Evolutionary conservation across 257 asterid species (phyloP).

Genomic region (Forsythia viridissima): DNA sequence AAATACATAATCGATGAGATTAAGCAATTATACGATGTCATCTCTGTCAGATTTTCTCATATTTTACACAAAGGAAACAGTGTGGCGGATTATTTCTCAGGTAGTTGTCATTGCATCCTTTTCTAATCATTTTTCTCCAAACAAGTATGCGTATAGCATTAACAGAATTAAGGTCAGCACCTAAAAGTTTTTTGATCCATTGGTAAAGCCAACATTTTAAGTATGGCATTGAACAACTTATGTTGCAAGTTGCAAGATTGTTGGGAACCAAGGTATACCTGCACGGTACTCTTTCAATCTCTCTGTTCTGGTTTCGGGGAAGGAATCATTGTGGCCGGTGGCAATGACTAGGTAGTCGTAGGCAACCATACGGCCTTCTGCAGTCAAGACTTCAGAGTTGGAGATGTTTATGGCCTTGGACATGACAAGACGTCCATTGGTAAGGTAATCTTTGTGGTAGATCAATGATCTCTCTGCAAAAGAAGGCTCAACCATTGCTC

Average conservation of each 20-base stretch:
- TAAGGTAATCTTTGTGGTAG: constrained; percentile 77
- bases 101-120: too few species aligned
- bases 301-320: constrained; percentile 48
- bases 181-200: background rate
- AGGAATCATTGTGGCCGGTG: constrained; percentile 66
- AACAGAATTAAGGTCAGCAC: background rate
- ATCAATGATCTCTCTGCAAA: constrained; percentile 73
- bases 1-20: too few species aligned
- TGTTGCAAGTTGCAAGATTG: background rate
- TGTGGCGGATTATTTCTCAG: too few species aligned
- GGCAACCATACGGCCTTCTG: constrained; percentile 51
- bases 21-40: too few species aligned
- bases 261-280: constrained; percentile 34
- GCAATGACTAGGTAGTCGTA: constrained; percentile 87
- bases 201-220: background rate
- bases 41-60: too few species aligned
- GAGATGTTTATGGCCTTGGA: constrained; percentile 63
- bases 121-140: too few species aligned
- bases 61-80: too few species aligned
- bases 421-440: constrained; percentile 63
- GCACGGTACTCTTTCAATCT: constrained; percentile 52
- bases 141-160: too few species aligned
- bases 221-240: background rate
- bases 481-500: constrained; percentile 76
- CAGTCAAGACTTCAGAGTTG: constrained; percentile 61